These are phyloP conservation scores for Phytophthora megakarya DNA, from an alignment of 352 stramenopile genomes.

Conservation along the genomic window DNA sequence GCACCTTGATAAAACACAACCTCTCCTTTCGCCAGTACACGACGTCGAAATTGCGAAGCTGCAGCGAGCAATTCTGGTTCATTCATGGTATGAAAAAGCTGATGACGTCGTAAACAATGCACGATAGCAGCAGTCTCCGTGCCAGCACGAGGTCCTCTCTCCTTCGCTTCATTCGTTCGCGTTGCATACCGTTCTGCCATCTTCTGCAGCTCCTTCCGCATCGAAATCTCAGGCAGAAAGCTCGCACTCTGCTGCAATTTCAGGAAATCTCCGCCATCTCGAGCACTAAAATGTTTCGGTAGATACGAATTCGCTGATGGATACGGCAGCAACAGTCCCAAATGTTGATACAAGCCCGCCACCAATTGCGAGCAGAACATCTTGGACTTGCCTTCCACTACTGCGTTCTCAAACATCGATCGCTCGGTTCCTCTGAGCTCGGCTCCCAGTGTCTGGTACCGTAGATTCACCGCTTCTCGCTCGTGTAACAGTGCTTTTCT, in stretches of 20 bases:
- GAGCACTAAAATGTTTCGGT: constrained; percentile 83
- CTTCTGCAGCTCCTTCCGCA: constrained; percentile 46
- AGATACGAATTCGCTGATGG: constrained; percentile 86
- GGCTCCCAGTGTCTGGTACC: constrained; percentile 63
- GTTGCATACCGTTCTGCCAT: constrained; percentile 39
- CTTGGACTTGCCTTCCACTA: constrained; percentile 52
- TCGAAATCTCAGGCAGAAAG: constrained; percentile 73
- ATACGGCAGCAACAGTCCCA: constrained; percentile 79
- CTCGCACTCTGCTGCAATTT: constrained; percentile 78
- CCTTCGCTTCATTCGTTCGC: constrained; percentile 37
- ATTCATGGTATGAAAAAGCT: constrained; percentile 81
- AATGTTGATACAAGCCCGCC: constrained; percentile 78
- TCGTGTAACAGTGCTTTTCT: constrained; percentile 67
- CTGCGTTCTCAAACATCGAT: constrained; percentile 85
- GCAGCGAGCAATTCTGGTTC: constrained; percentile 66
- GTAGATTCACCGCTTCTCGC: constrained; percentile 46
- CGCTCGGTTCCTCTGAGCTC: constrained; percentile 68
- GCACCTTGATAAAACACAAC: constrained; percentile 88
- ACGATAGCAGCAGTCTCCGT: constrained; percentile 60
- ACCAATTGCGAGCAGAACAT: constrained; percentile 88
- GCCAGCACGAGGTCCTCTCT: constrained; percentile 35
- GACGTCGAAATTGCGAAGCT: constrained; percentile 63
- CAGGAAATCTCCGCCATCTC: constrained; percentile 61
- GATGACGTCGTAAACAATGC: constrained; percentile 70
- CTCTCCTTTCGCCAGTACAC: constrained; percentile 57